Evolutionary conservation across 192 early-diverging fungal species (phyloP).

Genomic region (Backusella liffmaniae): DNA sequence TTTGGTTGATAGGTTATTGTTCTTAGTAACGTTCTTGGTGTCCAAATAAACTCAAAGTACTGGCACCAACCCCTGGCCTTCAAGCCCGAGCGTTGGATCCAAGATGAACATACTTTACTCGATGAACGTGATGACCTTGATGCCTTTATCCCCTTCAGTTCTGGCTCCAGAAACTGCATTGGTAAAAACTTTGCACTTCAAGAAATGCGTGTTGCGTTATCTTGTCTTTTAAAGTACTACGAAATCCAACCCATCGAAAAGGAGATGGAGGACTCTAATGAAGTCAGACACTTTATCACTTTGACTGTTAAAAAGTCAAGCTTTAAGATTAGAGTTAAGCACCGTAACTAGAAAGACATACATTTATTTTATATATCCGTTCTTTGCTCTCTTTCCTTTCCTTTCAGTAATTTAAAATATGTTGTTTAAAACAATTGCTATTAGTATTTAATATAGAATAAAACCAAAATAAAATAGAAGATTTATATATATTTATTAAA

Average conservation of each 20-base stretch:
- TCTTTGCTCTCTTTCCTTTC: background rate
- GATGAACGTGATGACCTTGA: conserved; percentile 31
- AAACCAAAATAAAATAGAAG: no score
- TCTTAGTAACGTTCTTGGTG: background rate
- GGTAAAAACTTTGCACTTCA: conserved; percentile 50
- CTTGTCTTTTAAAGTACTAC: conserved; percentile 43
- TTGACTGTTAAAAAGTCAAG: conserved; percentile 16
- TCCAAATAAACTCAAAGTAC: conserved; percentile 17
- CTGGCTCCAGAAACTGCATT: conserved; percentile 49
- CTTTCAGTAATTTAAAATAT: background rate
- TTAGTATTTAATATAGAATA: no score
- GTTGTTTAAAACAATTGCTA: no score
- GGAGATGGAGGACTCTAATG: conserved; percentile 68
- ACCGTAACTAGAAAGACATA: background rate
- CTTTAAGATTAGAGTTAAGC: conserved; percentile 17
- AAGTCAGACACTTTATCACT: conserved; percentile 26
- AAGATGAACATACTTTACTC: background rate
- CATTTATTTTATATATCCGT: background rate
- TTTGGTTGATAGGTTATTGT: conserved; percentile 1
- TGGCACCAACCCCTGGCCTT: conserved; percentile 24
- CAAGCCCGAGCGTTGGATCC: conserved; percentile 37
- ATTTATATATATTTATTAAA: no score
- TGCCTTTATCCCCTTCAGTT: conserved; percentile 50
- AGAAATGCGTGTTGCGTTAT: conserved; percentile 51
- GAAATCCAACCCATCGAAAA: conserved; percentile 42